Evolutionary conservation across 805 yeast species (phyloP).

Genomic region (Yarrowia sp.): DNA sequence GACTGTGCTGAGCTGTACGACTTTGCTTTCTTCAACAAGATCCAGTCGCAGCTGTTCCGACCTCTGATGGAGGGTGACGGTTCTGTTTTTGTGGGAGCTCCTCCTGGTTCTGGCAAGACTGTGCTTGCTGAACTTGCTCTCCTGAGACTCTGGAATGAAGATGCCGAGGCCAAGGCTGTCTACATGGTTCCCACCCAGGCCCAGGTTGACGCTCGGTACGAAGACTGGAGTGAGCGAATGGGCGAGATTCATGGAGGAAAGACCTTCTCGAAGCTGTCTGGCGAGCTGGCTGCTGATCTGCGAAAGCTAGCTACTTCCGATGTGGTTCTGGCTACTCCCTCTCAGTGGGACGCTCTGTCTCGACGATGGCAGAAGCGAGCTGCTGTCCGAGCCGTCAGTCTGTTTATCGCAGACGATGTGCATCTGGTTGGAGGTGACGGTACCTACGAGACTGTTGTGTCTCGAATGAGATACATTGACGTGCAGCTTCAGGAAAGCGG

Average conservation of each 20-base stretch:
- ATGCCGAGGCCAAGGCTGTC: constrained; percentile 62
- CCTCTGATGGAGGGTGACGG: constrained; percentile 55
- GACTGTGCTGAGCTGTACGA: constrained; percentile 49
- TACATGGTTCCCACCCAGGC: constrained; percentile 67
- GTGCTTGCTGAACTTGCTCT: constrained; percentile 69
- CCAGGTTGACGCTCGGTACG: constrained; percentile 46
- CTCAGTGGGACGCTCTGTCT: constrained; percentile 67
- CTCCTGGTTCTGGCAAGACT: constrained; percentile 77
- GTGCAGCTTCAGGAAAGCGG: constrained; percentile 47
- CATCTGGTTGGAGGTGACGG: constrained; percentile 70
- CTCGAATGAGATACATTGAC: constrained; percentile 69
- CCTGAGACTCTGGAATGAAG: constrained; percentile 63
- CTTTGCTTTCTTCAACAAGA: constrained; percentile 58
- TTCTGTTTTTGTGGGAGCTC: constrained; percentile 61
- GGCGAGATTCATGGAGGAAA: constrained; percentile 52
- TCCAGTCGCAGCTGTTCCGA: constrained; percentile 71
- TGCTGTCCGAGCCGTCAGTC: constrained; percentile 59
- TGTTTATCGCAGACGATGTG: constrained; percentile 69
- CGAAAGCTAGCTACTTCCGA: constrained; percentile 57
- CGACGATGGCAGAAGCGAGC: constrained; percentile 81
- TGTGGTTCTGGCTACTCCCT: constrained; percentile 72
- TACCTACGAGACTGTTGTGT: constrained; percentile 64
- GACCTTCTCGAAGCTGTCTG: constrained; percentile 52
- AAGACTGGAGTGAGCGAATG: constrained; percentile 54
- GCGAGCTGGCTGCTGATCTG: constrained; percentile 55